Base-by-base conservation (phyloP, 2,329 filamentous ascomycete species). In the Thielaviopsis populi region DNA sequence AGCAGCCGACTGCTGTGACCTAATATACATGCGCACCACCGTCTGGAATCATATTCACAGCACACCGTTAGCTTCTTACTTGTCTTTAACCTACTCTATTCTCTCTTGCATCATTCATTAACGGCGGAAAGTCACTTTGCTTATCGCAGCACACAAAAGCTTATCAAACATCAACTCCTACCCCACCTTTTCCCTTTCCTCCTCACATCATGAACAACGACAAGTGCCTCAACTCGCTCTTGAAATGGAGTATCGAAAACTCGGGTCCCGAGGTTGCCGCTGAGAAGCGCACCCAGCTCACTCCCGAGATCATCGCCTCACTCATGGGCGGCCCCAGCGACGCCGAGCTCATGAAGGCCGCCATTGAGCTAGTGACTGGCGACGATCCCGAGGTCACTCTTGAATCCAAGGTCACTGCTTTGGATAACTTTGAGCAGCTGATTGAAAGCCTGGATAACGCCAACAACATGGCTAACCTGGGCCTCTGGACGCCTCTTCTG, bases 361-460 rank as follows among this genome's bases (percentile, higher is more conserved):
- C 88, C 67, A 95, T 99, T 84, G 80, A 81, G 33, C 83, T 88
- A 64, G 86, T 96, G 71, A 80, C 79, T 10, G 83, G 84, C 19
- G 68, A 76, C 1, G 79, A 82, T 69, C 76, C 83, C 8, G 80
- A 86, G 64, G 77, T 87, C 64, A 81, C 83, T 3, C 79, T 92
- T 60, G 86, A 90, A 53, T 83, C 89, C 75, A 90, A 89, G 73
- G 75, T 95, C 63, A 82, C 85, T 65, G 91, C 91, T 43, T 95
- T 95, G 75, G 91, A 96, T 80, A 96, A 96, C 76, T 87, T 96
- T 67, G 91, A 96, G 77, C 89, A 95, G 74, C 79, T 96, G 66
- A 87, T 96, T 70, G 91, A 96, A 78, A 85, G 83, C 67, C 84
- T 97, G 69, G 94, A 99, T 79, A 99, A 99, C 74, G 92, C 94